Percentiles rank a stretch among this genome's conserved stretches.
phyloP scores from a whole-genome alignment of 2,329 filamentous ascomycete genomes.

The Mycogone perniciosa region DNA sequence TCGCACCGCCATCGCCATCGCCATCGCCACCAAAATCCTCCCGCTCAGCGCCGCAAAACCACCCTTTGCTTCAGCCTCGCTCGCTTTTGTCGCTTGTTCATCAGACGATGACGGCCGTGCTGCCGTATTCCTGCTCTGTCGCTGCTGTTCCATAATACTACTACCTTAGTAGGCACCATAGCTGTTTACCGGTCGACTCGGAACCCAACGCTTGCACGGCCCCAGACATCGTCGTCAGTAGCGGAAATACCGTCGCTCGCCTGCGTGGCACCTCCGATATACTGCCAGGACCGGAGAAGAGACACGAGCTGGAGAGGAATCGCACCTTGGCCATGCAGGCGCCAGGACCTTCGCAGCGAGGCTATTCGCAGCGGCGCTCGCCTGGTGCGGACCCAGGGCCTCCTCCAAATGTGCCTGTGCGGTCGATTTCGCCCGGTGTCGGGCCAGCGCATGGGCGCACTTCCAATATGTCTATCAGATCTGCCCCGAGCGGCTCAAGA shows the following conservation, averaged over 20 bases:
- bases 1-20: not conserved
- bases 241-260: not conserved
- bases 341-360: slow-evolving; percentile 41
- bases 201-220: too few relatives aligned
- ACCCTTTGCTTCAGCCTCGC: too few relatives aligned
- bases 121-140: not conserved
- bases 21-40: not conserved
- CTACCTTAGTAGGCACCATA: too few relatives aligned
- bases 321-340: slow-evolving; percentile 40
- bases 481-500: slow-evolving; percentile 34
- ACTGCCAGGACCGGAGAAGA: not conserved
- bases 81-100: not conserved
- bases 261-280: not conserved
- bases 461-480: slow-evolving; percentile 62
- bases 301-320: not conserved
- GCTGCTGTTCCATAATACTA: not conserved
- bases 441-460: slow-evolving; percentile 55
- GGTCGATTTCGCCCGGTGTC: slow-evolving; percentile 52
- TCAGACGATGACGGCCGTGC: too few relatives aligned
- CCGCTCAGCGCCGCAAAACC: not conserved
- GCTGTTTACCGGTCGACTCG: too few relatives aligned
- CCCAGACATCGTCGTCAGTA: not conserved
- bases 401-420: slow-evolving; percentile 48
- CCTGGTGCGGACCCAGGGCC: slow-evolving; percentile 56
- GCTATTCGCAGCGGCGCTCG: slow-evolving; percentile 51